These are phyloP conservation scores for Aspergillus jensenii DNA, from an alignment of 2,329 filamentous ascomycete genomes.

Conservation along the genomic window DNA sequence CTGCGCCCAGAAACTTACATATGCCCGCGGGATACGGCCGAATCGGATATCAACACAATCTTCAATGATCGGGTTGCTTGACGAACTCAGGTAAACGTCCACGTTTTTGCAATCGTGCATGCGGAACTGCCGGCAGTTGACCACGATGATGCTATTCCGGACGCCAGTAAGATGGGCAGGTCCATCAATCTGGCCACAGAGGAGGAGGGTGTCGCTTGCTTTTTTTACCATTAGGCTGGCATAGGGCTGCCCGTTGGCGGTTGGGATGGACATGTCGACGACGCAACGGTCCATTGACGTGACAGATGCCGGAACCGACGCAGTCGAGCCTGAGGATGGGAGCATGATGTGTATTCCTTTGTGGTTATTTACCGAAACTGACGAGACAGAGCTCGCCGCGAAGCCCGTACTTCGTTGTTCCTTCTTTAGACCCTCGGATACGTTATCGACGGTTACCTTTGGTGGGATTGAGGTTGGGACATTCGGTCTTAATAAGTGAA, in stretches of 20 bases:
- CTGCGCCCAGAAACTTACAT: conserved; percentile 55
- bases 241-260: conserved; percentile 60
- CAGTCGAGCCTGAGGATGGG: conserved; percentile 67
- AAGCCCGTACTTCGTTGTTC: conserved; percentile 43
- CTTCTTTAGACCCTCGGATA: conserved; percentile 21
- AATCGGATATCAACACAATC: conserved; percentile 79
- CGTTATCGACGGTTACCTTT: conserved; percentile 18
- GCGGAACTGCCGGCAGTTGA: conserved; percentile 81
- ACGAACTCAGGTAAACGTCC: conserved; percentile 78
- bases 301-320: conserved; percentile 71
- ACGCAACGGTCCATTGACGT: conserved; percentile 70
- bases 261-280: conserved; percentile 74
- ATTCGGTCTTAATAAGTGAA: conserved; percentile 34
- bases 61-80: conserved; percentile 89
- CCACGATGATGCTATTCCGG: conserved; percentile 70
- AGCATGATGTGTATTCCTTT: conserved; percentile 72
- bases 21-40: conserved; percentile 67
- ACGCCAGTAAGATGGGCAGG: conserved; percentile 80
- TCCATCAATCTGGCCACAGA: conserved; percentile 76
- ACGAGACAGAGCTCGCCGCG: conserved; percentile 52
- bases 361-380: conserved; percentile 67
- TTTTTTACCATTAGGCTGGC: conserved; percentile 69
- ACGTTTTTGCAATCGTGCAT: conserved; percentile 85
- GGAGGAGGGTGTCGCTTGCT: conserved; percentile 68
- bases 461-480: conserved; percentile 39